Conservation (phyloP, 75 land plant species). For the Pinus albicaulis region DNA sequence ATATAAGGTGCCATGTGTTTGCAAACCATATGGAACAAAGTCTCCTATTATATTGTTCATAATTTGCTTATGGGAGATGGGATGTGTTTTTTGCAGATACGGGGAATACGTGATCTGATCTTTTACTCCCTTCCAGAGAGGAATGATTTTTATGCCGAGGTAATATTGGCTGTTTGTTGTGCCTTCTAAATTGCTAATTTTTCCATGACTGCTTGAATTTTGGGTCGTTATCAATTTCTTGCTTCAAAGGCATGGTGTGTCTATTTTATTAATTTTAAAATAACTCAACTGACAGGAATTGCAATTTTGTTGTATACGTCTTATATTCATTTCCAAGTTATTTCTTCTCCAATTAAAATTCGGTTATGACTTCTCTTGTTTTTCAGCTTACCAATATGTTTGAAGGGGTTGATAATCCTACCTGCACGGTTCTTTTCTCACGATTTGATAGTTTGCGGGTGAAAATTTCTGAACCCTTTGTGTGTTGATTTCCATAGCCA, state of each 20-base stretch:
- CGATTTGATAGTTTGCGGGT: slow-evolving; percentile 78
- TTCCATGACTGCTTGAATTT: not conserved
- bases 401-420: slow-evolving; percentile 57
- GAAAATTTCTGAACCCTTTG: not conserved
- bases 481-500: not conserved
- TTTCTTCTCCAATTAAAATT: too few relatives aligned
- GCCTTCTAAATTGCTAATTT: too few relatives aligned
- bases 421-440: slow-evolving; percentile 72
- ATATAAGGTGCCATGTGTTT: slow-evolving; percentile 63
- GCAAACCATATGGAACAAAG: not conserved
- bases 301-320: not conserved
- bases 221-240: not conserved
- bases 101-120: slow-evolving; percentile 80
- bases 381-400: slow-evolving; percentile 83
- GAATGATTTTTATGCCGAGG: slow-evolving; percentile 94
- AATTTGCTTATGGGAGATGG: not conserved
- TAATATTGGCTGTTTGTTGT: slow-evolving; percentile 9
- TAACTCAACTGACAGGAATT: not conserved
- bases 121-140: slow-evolving; percentile 93
- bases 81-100: slow-evolving; percentile 50
- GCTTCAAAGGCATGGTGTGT: not conserved
- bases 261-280: not conserved
- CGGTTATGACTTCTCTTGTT: not conserved
- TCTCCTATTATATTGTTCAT: not conserved
- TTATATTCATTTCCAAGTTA: not conserved